phyloP scores from a whole-genome alignment of 805 yeast species.

The Ogataea haglerorum region DNA sequence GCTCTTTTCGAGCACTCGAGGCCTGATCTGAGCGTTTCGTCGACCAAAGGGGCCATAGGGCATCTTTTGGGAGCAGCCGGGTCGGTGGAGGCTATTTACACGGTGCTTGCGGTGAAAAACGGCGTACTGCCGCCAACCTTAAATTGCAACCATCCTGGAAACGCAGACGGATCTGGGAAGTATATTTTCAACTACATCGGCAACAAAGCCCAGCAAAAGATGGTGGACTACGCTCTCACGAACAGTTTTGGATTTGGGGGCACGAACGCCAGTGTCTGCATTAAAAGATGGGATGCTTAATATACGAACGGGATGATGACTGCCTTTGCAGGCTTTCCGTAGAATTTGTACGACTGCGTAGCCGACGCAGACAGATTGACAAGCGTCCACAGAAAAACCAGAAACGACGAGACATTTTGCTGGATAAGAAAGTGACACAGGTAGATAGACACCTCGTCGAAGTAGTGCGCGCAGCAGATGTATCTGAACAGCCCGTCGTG shows the following conservation, averaged over 20 bases:
- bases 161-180: constrained; percentile 39
- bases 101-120: constrained; percentile 60
- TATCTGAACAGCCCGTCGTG: constrained; percentile 43
- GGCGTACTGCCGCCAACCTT: constrained; percentile 74
- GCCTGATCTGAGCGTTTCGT: constrained; percentile 52
- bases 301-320: constrained; percentile 32
- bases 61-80: constrained; percentile 97
- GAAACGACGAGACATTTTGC: constrained; percentile 17
- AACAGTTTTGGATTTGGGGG: constrained; percentile 99
- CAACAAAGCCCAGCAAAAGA: constrained; percentile 35
- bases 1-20: constrained; percentile 43
- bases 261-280: constrained; percentile 74
- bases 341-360: constrained; percentile 47
- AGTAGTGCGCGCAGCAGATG: constrained; percentile 66
- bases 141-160: constrained; percentile 58
- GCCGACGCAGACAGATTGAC: constrained; percentile 56
- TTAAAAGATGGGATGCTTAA: constrained; percentile 31
- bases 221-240: constrained; percentile 60
- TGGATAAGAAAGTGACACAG: constrained; percentile 26
- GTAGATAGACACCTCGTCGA: constrained; percentile 63
- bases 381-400: constrained; percentile 37
- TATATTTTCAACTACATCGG: constrained; percentile 60
- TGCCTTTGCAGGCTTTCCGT: constrained; percentile 28
- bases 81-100: constrained; percentile 82
- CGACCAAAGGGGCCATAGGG: constrained; percentile 91